These are phyloP conservation scores for Areca catechu DNA, from an alignment of 176 grass and related monocot species.

Conservation along the genomic window DNA sequence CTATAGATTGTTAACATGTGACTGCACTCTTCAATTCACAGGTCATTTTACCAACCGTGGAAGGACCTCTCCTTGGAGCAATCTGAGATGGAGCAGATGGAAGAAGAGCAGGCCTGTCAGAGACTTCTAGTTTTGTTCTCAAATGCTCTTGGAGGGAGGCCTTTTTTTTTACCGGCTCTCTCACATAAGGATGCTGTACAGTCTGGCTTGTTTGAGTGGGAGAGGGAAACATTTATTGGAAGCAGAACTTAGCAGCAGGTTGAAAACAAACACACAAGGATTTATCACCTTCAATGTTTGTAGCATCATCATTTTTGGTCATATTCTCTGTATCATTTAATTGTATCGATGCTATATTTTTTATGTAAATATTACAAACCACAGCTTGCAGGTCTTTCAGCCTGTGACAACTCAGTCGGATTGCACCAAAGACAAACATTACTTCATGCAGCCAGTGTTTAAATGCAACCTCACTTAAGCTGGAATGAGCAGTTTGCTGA, in stretches of 20 bases:
- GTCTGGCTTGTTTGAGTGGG: constrained; percentile 45
- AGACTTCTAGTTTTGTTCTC: constrained; percentile 60
- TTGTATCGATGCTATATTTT: no score
- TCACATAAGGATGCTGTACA: constrained; percentile 38
- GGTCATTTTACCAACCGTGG: constrained; percentile 81
- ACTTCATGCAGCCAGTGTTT: no score
- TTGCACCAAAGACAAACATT: no score
- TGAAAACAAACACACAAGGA: no score
- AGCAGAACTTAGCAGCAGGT: not conserved
- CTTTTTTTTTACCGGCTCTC: constrained; percentile 26
- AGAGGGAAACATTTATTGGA: constrained; percentile 31
- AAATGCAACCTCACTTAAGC: no score
- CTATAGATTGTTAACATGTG: not conserved
- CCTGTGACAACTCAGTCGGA: no score
- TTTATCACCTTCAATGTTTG: no score
- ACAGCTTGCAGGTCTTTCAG: no score
- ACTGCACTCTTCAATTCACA: constrained; percentile 11
- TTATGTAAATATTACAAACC: no score
- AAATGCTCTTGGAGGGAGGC: constrained; percentile 28
- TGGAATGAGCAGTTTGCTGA: no score
- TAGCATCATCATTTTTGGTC: no score
- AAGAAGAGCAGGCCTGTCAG: constrained; percentile 65
- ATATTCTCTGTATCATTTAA: no score
- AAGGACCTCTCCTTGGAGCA: constrained; percentile 25
- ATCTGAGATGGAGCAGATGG: constrained; percentile 41